phyloP scores from a whole-genome alignment of 2,329 filamentous ascomycete genomes.

The Bipolaris sorokiniana region DNA sequence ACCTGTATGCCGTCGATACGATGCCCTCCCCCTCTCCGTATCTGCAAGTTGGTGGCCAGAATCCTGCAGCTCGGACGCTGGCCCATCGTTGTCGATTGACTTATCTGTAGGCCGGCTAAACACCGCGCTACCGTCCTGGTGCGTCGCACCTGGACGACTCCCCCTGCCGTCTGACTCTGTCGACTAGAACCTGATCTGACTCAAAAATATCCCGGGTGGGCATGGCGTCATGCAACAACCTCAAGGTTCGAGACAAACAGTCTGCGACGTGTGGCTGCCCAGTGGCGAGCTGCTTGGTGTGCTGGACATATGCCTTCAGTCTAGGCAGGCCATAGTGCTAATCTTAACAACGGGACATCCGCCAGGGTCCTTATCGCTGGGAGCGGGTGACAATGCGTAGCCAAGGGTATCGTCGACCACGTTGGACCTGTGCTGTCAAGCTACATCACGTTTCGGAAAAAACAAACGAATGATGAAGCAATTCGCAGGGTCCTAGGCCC shows the following conservation, averaged over 20 bases:
- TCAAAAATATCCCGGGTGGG: conserved; percentile 4
- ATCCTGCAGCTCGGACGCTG: conserved; percentile 10
- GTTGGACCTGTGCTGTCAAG: conserved; percentile 1
- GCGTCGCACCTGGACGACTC: conserved; percentile 5
- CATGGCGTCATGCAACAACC: conserved; percentile 10
- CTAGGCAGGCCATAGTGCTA: conserved; percentile 1
- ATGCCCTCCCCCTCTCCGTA: conserved; percentile 5
- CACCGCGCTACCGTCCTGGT: conserved; percentile 10
- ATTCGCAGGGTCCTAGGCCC: not conserved
- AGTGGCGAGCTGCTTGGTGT: conserved; percentile 15
- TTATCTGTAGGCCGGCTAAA: conserved; percentile 11
- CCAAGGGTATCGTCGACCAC: not conserved
- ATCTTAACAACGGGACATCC: conserved; percentile 11
- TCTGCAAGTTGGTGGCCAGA: conserved; percentile 13
- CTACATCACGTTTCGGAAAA: not conserved
- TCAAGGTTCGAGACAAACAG: conserved; percentile 4
- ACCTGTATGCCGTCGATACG: conserved; percentile 12
- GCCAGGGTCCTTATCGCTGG: conserved; percentile 12
- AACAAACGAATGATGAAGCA: not conserved
- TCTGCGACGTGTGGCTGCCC: conserved; percentile 16
- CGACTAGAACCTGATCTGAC: conserved; percentile 3
- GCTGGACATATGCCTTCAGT: conserved; percentile 6
- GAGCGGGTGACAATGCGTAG: not conserved
- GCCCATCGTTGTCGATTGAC: conserved; percentile 7
- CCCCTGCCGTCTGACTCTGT: conserved; percentile 8